phyloP scores from a whole-genome alignment of 192 early-diverging fungal genomes.

The Coemansia sp. region DNA sequence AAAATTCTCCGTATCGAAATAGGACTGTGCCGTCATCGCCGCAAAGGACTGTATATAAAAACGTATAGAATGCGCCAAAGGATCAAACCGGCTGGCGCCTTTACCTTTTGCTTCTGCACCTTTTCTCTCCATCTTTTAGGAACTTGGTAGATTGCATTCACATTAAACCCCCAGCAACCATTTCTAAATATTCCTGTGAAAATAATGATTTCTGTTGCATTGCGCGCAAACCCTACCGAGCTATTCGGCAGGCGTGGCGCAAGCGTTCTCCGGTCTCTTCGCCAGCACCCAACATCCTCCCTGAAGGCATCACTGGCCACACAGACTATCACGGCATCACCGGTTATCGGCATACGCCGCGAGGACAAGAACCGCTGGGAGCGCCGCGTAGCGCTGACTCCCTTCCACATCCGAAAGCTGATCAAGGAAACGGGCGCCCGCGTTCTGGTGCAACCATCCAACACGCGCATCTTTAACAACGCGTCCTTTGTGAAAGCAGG shows the following conservation, averaged over 20 bases:
- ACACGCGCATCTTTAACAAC: slow-evolving; percentile 89
- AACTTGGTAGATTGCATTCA: background rate
- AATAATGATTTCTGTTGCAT: slow-evolving; percentile 14
- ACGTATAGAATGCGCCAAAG: too few species aligned
- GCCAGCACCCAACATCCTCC: background rate
- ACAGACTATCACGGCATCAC: slow-evolving; percentile 14
- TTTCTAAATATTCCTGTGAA: background rate
- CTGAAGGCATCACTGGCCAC: slow-evolving; percentile 19
- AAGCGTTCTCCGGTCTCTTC: background rate
- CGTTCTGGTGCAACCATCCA: slow-evolving; percentile 91
- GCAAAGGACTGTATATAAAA: background rate
- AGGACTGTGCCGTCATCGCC: background rate
- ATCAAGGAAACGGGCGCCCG: slow-evolving; percentile 82
- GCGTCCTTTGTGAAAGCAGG: slow-evolving; percentile 84
- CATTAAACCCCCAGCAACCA: background rate
- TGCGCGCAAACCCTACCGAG: slow-evolving; percentile 10
- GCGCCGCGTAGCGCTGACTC: slow-evolving; percentile 87
- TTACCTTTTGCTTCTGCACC: background rate
- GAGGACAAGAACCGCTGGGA: slow-evolving; percentile 99
- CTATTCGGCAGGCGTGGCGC: background rate
- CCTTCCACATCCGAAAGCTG: slow-evolving; percentile 79
- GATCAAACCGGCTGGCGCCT: background rate
- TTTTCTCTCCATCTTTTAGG: background rate
- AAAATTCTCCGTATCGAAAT: too few species aligned
- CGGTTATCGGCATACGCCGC: slow-evolving; percentile 79